Evolutionary conservation across 139 green algal species (phyloP).

Genomic region (Tetradesmus obliquus): DNA sequence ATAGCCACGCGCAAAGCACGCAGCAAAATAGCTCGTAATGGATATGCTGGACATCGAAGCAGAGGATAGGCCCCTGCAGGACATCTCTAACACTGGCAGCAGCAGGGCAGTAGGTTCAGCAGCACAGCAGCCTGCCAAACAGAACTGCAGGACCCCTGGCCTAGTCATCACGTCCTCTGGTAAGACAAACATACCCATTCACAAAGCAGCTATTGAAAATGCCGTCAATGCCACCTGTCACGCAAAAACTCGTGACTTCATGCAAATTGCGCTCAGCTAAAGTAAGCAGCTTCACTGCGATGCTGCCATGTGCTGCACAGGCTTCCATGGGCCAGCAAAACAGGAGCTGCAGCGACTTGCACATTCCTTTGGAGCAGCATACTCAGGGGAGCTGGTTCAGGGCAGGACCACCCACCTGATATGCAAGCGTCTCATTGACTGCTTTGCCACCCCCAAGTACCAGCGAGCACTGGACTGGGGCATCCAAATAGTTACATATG

Average conservation of each 20-base stretch:
- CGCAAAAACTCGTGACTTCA: no score
- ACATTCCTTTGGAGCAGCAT: conserved; percentile 6
- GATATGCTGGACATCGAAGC: not conserved
- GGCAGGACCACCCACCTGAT: conserved; percentile 43
- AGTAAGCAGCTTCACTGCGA: no score
- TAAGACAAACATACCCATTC: not conserved
- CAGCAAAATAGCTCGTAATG: not conserved
- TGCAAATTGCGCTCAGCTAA: not conserved
- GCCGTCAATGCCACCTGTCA: not conserved
- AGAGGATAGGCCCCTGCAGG: not conserved
- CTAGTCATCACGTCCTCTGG: not conserved
- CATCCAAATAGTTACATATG: conserved; percentile 25
- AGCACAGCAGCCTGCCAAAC: not conserved
- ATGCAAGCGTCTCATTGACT: conserved; percentile 46
- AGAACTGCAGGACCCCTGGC: not conserved
- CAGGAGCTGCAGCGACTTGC: conserved; percentile 26
- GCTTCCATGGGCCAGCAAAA: conserved; percentile 30
- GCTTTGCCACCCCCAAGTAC: conserved; percentile 30
- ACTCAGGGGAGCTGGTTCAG: conserved; percentile 34
- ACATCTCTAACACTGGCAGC: not conserved
- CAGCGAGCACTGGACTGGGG: conserved; percentile 32
- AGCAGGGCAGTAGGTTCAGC: not conserved
- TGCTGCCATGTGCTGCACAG: not conserved
- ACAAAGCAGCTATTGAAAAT: not conserved
- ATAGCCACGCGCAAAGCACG: not conserved